Conservation (phyloP, 2,329 filamentous ascomycete species). For the Venturia effusa region DNA sequence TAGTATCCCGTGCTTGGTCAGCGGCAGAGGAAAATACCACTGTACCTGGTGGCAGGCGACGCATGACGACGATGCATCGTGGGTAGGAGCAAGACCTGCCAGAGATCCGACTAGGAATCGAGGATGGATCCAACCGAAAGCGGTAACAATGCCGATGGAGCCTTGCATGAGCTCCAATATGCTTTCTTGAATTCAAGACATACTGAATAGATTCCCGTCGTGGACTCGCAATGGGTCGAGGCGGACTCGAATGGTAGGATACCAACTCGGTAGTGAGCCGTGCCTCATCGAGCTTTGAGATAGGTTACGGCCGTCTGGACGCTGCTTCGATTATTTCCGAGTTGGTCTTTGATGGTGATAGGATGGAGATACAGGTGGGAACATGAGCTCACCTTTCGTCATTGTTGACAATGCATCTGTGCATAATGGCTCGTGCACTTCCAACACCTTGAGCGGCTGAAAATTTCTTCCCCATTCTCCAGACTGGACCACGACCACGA, state of each 20-base stretch:
- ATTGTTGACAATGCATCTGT: background rate
- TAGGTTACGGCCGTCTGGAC: background rate
- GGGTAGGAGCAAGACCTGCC: background rate
- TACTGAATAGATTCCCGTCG: background rate
- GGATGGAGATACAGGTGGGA: background rate
- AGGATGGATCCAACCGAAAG: background rate
- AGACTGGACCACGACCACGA: background rate
- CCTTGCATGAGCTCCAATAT: background rate
- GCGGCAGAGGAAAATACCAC: background rate
- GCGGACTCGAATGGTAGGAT: background rate
- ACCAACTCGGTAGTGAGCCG: background rate
- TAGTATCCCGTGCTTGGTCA: background rate
- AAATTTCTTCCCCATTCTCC: background rate
- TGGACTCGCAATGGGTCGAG: too few species aligned
- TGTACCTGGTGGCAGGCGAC: background rate
- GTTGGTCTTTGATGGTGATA: background rate
- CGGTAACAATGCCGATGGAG: background rate
- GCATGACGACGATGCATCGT: conserved; percentile 3
- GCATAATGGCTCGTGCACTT: background rate
- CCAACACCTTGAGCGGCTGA: background rate
- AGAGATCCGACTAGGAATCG: background rate
- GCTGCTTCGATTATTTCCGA: background rate
- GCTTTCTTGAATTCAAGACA: background rate
- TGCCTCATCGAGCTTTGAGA: background rate
- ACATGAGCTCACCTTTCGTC: background rate